Evolutionary conservation across 345 rosid genomes (phyloP).

Genomic region (Citrus australasica): DNA sequence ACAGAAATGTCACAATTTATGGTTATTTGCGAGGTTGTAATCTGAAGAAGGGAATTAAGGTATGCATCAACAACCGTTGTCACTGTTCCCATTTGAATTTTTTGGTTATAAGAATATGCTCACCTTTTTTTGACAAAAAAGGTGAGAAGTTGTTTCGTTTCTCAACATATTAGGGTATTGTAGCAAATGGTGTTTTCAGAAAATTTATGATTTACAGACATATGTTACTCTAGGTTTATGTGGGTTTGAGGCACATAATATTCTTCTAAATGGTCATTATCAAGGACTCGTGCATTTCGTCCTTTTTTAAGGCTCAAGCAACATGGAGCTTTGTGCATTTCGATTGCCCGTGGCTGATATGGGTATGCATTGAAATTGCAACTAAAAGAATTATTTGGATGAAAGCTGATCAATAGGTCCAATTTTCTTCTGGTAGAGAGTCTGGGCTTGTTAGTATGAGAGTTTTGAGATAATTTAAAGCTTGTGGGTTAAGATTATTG

Average conservation of each 20-base stretch:
- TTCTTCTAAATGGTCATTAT: neutral
- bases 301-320: neutral
- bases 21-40: conserved; percentile 98
- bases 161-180: neutral
- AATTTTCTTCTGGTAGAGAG: neutral
- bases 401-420: neutral
- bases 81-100: neutral
- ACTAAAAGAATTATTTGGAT: neutral
- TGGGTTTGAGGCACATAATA: neutral
- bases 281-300: neutral
- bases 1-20: conserved; percentile 76
- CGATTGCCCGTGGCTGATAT: neutral
- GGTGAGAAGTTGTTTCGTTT: neutral
- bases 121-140: neutral
- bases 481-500: neutral
- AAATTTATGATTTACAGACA: neutral
- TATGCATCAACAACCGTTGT: conserved; percentile 22
- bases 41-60: conserved; percentile 87
- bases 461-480: neutral
- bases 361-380: neutral
- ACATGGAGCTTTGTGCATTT: neutral
- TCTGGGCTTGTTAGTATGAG: neutral
- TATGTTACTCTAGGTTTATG: neutral
- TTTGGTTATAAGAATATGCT: neutral
- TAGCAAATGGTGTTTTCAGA: neutral